Evolutionary conservation across 495 filamentous ascomycete species (phyloP), one percentile per base, ranked within the genome.

Genomic region (Penicillium verhagenii): DNA sequence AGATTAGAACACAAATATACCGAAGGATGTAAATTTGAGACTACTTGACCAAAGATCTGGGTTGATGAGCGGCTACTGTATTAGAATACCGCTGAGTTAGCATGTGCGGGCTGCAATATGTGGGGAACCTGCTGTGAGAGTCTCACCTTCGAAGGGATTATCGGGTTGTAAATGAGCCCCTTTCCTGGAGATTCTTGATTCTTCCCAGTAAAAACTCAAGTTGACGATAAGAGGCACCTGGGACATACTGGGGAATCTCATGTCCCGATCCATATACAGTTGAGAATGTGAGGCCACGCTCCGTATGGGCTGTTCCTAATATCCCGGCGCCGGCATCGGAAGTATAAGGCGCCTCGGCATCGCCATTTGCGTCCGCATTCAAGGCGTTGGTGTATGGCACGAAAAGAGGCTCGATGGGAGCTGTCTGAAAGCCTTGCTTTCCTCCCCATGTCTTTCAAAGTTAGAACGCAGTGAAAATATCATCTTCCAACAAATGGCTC

Each of bases 251-350:
- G 0, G 87, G 86, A 6, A 75, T 71, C 56, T 73, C 80, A 81
- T 86, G 87, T 0, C 87, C 87, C 14, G 80, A 68, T 2, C 80
- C 66, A 42, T 78, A 74, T 7, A 88, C 74, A 20, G 72, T 71
- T n/a, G 81, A 74, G 53, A 79, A 91, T 0, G 88, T 91, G 43
- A 92, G 72, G 0, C 86, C 86, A 14, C 89, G 75, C 72, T 91
- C 88, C 0, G 81, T 83, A 44, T 83, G 79, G 26, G 76, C 73
- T 0, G 73, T 84, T 0, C 89, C 89, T 19, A 87, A 67, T 5
- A 82, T 70, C 6, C 87, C 87, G n/a, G 72, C 64, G 9, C 81
- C 72, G 4, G 83, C 73, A 42, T 67, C 54, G 2, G 57, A 46
- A 10, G 24, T 68, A 21, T 54, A 65, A 8, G 67, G 65, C 0